These are phyloP conservation scores for Colletotrichum gigasporum DNA, from an alignment of 2,329 filamentous ascomycete species.

Conservation along the genomic window DNA sequence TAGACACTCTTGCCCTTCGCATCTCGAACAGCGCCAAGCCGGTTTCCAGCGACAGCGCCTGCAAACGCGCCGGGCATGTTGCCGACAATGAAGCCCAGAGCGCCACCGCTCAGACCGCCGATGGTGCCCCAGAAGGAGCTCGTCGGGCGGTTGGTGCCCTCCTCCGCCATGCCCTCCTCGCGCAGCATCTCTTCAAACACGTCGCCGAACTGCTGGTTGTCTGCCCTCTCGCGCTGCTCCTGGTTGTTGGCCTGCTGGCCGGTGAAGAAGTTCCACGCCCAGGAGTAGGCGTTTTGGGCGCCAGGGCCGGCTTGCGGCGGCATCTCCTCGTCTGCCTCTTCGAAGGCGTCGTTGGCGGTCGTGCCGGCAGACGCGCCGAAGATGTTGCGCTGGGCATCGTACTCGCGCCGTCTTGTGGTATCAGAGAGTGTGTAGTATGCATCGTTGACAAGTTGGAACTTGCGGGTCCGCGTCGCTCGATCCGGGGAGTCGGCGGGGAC, in stretches of 20 bases:
- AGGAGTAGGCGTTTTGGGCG: slow-evolving; percentile 70
- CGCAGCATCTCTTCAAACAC: slow-evolving; percentile 91
- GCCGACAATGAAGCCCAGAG: slow-evolving; percentile 93
- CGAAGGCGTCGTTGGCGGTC: slow-evolving; percentile 43
- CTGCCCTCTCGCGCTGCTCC: slow-evolving; percentile 62
- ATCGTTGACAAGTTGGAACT: slow-evolving; percentile 92
- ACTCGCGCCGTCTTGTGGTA: slow-evolving; percentile 78
- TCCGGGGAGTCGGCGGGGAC: slow-evolving; percentile 87
- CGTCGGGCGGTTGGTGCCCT: slow-evolving; percentile 66
- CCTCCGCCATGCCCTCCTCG: slow-evolving; percentile 84
- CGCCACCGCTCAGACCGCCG: slow-evolving; percentile 86
- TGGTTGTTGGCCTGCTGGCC: slow-evolving; percentile 47
- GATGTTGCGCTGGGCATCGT: slow-evolving; percentile 77
- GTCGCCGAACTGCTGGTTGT: slow-evolving; percentile 86
- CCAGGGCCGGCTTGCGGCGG: slow-evolving; percentile 39
- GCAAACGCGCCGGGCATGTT: slow-evolving; percentile 91
- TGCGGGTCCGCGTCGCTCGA: slow-evolving; percentile 80
- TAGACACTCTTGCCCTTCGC: slow-evolving; percentile 95
- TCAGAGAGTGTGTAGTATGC: slow-evolving; percentile 94
- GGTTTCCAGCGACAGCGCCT: slow-evolving; percentile 90
- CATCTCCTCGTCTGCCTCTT: slow-evolving; percentile 40
- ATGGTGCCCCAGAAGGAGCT: slow-evolving; percentile 87
- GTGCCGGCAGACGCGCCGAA: slow-evolving; percentile 56
- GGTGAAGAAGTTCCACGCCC: slow-evolving; percentile 76
- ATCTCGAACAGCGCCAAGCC: slow-evolving; percentile 89